Conservation (phyloP, 1,284 basidiomycete genomes). For the Fistulina hepatica region DNA sequence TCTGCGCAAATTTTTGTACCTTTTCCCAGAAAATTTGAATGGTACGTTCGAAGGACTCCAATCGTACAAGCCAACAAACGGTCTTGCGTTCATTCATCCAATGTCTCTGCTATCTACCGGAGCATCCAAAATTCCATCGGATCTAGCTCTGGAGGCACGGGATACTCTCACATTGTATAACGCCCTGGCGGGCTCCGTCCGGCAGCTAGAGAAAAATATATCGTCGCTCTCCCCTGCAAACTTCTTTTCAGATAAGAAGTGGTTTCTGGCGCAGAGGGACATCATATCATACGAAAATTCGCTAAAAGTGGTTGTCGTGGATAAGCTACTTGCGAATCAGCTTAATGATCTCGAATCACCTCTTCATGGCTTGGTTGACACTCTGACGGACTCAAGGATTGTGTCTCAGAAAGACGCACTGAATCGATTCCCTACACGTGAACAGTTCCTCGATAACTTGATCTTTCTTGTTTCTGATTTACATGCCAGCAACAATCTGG, state of each 20-base stretch:
- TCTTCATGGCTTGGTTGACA: too few species aligned
- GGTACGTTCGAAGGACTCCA: conserved; percentile 32
- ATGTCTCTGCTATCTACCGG: conserved; percentile 43
- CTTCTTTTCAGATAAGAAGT: conserved; percentile 30
- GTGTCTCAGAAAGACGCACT: too few species aligned
- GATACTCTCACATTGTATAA: conserved; percentile 44
- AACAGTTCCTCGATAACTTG: conserved; percentile 30
- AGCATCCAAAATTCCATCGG: conserved; percentile 38
- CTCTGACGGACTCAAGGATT: too few species aligned
- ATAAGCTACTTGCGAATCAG: too few species aligned
- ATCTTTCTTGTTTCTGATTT: conserved; percentile 45
- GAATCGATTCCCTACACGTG: conserved; percentile 22
- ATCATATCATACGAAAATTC: conserved; percentile 44
- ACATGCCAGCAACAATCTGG: conserved; percentile 37
- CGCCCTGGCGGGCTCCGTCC: conserved; percentile 24
- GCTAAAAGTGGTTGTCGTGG: conserved; percentile 40
- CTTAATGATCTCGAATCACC: too few species aligned
- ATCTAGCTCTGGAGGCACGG: conserved; percentile 48
- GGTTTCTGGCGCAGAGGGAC: conserved; percentile 44
- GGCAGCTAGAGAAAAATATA: conserved; percentile 21
- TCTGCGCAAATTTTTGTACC: conserved; percentile 54
- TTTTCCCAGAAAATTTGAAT: too few species aligned
- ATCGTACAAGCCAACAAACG: conserved; percentile 25
- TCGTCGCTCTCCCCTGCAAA: conserved; percentile 29
- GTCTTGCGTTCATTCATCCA: conserved; percentile 49